Evolutionary conservation across 1,284 basidiomycete species (phyloP).

Genomic region (Rhodofomes roseus): DNA sequence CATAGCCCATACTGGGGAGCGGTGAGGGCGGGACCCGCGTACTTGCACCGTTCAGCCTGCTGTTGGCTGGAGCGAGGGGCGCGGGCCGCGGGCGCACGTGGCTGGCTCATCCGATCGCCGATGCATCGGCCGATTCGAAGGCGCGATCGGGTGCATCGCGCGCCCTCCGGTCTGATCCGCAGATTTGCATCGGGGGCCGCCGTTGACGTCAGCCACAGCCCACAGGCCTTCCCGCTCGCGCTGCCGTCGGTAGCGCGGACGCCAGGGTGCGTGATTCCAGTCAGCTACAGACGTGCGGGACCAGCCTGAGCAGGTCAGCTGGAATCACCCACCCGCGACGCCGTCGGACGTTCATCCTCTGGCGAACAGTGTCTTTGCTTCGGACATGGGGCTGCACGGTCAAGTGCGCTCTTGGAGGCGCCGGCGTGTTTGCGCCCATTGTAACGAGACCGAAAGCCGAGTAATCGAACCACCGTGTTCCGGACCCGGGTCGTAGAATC

Average conservation of each 20-base stretch:
- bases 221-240: neutral
- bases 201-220: neutral
- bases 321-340: neutral
- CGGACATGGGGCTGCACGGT: neutral
- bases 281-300: neutral
- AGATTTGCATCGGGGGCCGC: neutral
- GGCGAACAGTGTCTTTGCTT: neutral
- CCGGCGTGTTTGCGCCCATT: neutral
- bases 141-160: neutral
- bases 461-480: neutral
- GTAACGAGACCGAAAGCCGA: neutral
- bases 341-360: neutral
- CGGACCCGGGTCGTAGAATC: neutral
- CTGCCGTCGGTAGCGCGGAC: neutral
- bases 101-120: neutral
- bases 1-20: neutral
- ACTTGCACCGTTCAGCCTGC: too few species aligned
- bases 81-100: neutral
- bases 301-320: neutral
- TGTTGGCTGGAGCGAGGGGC: neutral
- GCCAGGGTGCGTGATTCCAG: neutral
- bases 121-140: constrained; percentile 2
- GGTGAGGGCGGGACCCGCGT: neutral
- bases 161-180: neutral
- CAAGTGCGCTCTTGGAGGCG: neutral